Evolutionary conservation across 805 yeast genomes (phyloP), one percentile per base, ranked within the genome.

Genomic region (Kurtzmaniella fragi): DNA sequence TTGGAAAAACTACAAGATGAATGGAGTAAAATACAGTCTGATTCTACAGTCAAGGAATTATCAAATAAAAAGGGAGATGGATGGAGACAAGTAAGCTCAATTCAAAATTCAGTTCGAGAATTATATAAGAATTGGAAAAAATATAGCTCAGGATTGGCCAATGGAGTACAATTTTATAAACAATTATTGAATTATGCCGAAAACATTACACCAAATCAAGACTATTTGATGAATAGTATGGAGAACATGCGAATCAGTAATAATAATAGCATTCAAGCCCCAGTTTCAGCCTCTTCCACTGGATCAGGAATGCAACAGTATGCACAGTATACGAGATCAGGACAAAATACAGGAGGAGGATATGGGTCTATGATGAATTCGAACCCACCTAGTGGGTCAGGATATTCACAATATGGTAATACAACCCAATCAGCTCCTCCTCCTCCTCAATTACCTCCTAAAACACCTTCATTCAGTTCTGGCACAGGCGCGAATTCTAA

Each of bases 101-200:
- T 20, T 20, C 7, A 20, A 8, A 20, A 20, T 20, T 20, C 25
- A 20, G 48, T 70, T 70, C 35, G 65, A 61, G 5, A 61, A 5
- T 81, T 88, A 1, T 74, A 71, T 48, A 48, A 47, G 5, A 62
- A 64, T 14, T 88, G 90, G 80, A 67, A 67, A 28, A 71, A 72
- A 12, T 82, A 80, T 47, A 57, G 65, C 10, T 63, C 64, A 5
- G 95, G 95, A 5, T 56, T 77, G 39, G 59, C 63, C 12, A 80
- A 77, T 46, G 95, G 95, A 0, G 49, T 61, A 8, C 70, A 62
- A 9, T 85, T 87, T 53, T 91, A 91, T 57, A 60, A 63, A 6
- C 73, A 77, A 40, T 59, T 78, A 26, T 56, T 61, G 29, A 52
- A 50, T 13, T 67, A 65, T 47, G 66, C 54, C 5, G 28, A 40